Evolutionary conservation across 768 basidiomycete genomes (phyloP).

Genomic region (Rhizopogon sp.): DNA sequence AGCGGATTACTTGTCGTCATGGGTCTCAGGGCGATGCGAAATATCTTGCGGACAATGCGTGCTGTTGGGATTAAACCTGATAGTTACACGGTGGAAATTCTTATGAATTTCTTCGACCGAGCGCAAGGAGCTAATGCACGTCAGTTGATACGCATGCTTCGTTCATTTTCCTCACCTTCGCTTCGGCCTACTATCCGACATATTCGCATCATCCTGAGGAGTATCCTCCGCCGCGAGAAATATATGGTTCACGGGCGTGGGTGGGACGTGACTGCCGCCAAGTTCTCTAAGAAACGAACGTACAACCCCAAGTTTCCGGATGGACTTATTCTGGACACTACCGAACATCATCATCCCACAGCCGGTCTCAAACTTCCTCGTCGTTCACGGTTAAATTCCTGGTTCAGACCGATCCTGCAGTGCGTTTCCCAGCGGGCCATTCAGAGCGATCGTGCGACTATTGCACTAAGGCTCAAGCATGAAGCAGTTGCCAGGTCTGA

Average conservation of each 20-base stretch:
- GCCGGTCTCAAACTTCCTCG: conserved; percentile 38
- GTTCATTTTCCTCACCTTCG: conserved; percentile 35
- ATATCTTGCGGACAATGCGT: conserved; percentile 53
- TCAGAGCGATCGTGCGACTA: conserved; percentile 50
- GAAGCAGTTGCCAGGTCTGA: conserved; percentile 52
- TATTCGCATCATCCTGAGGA: conserved; percentile 50
- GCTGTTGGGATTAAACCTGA: conserved; percentile 46
- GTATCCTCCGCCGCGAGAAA: conserved; percentile 50
- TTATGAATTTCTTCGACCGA: conserved; percentile 48
- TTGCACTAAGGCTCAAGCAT: conserved; percentile 59
- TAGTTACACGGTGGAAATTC: conserved; percentile 46
- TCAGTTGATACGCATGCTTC: conserved; percentile 44
- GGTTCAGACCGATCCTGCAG: conserved; percentile 37
- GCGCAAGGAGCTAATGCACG: conserved; percentile 38
- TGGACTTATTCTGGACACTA: conserved; percentile 12
- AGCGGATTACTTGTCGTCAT: conserved; percentile 41
- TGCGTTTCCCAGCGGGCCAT: conserved; percentile 44
- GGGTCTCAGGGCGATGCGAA: conserved; percentile 44
- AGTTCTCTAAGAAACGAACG: conserved; percentile 30
- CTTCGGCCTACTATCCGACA: conserved; percentile 50
- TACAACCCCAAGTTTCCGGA: conserved; percentile 4
- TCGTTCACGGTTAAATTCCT: conserved; percentile 23
- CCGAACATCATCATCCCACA: conserved; percentile 41
- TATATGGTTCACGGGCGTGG: conserved; percentile 36
- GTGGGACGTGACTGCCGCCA: conserved; percentile 40